Evolutionary conservation across 352 stramenopile species (phyloP).

Genomic region (Phytophthora vignae): DNA sequence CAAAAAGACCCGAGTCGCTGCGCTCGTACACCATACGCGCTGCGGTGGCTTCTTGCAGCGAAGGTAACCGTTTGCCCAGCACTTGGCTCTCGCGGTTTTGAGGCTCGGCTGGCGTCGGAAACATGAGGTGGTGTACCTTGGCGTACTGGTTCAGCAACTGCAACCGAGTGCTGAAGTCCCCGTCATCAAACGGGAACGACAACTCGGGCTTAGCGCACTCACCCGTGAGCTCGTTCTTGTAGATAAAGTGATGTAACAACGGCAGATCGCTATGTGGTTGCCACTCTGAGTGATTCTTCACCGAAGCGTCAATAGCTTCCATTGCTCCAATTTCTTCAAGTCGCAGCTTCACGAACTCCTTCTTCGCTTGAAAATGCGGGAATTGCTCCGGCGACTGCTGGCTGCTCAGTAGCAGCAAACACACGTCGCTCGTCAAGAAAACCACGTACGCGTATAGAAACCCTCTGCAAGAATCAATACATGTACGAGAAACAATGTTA

Average conservation of each 20-base stretch:
- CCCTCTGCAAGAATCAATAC: constrained; percentile 43
- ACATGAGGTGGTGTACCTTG: constrained; percentile 65
- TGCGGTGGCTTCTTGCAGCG: constrained; percentile 41
- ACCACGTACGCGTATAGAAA: constrained; percentile 81
- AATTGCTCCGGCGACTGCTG: constrained; percentile 75
- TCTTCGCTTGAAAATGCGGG: constrained; percentile 74
- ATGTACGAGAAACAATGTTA: no score
- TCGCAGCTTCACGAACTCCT: constrained; percentile 48
- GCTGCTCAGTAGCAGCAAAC: constrained; percentile 72
- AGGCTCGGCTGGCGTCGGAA: constrained; percentile 24
- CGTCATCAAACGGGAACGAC: constrained; percentile 54
- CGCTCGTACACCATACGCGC: constrained; percentile 64
- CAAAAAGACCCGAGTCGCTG: constrained; percentile 53
- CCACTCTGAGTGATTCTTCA: constrained; percentile 48
- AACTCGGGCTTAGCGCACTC: constrained; percentile 58
- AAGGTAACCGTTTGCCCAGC: constrained; percentile 54
- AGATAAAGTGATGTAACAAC: constrained; percentile 71
- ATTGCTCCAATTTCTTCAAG: constrained; percentile 51
- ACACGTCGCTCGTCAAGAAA: constrained; percentile 68
- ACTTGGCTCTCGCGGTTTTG: constrained; percentile 47
- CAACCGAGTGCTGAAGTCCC: constrained; percentile 40
- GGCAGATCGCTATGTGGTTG: constrained; percentile 62
- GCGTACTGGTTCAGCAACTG: constrained; percentile 64
- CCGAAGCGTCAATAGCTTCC: constrained; percentile 46
- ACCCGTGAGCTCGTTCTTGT: constrained; percentile 73